These are phyloP conservation scores for Mimosa pudica DNA, from an alignment of 306 rosid genomes.

Conservation along the genomic window DNA sequence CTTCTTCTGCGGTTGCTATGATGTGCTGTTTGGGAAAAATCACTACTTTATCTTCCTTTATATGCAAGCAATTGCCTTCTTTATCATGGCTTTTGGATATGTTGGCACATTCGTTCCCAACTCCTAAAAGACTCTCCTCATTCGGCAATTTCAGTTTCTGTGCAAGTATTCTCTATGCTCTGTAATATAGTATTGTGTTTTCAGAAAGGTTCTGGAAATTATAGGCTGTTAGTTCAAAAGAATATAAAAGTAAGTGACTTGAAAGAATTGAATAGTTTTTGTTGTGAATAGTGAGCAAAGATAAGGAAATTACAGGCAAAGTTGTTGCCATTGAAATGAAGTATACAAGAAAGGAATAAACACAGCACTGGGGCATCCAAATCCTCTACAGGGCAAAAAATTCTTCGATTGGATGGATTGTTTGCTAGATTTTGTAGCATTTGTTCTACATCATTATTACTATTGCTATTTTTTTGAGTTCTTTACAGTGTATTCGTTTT, in stretches of 20 bases:
- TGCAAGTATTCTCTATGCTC: constrained; percentile 31
- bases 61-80: constrained; percentile 78
- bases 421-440: constrained; percentile 52
- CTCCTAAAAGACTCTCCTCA: constrained; percentile 44
- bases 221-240: constrained; percentile 41
- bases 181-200: constrained; percentile 41
- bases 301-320: constrained; percentile 40
- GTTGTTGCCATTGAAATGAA: constrained; percentile 45
- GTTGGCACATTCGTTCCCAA: constrained; percentile 85
- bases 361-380: constrained; percentile 28
- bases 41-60: constrained; percentile 74
- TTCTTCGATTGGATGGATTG: constrained; percentile 47
- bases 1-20: constrained; percentile 75
- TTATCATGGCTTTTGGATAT: constrained; percentile 77
- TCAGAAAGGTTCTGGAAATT: constrained; percentile 38
- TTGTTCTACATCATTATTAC: background rate
- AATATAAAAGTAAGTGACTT: too few species aligned
- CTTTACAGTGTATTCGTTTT: constrained; percentile 51
- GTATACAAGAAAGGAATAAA: constrained; percentile 37
- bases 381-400: constrained; percentile 32
- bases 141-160: constrained; percentile 27
- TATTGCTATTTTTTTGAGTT: background rate
- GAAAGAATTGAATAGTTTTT: constrained; percentile 47
- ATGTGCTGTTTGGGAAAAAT: constrained; percentile 72
- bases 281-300: constrained; percentile 58